Conservation (phyloP, 805 yeast genomes). For the Ogataea sp. region DNA sequence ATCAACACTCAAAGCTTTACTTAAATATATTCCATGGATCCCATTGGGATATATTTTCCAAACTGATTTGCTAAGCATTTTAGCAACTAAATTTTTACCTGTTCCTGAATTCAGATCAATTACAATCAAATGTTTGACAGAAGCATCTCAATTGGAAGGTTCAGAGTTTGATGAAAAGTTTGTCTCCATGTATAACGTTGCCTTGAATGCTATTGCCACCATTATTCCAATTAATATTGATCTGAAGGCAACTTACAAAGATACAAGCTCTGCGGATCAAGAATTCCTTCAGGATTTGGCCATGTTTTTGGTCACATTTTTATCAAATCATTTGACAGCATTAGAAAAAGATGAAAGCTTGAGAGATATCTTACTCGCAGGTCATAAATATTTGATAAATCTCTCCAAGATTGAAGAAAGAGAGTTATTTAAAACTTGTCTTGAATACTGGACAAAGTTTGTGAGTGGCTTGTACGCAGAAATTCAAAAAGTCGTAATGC, state of each 20-base stretch:
- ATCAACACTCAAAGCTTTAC: slow-evolving; percentile 75
- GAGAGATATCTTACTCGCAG: slow-evolving; percentile 53
- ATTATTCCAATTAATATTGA: slow-evolving; percentile 72
- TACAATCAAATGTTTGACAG: slow-evolving; percentile 88
- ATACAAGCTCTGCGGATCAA: slow-evolving; percentile 78
- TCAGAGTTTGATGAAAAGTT: slow-evolving; percentile 51
- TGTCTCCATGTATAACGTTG: slow-evolving; percentile 56
- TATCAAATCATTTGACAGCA: slow-evolving; percentile 61
- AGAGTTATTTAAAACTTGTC: slow-evolving; percentile 89
- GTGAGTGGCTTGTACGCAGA: slow-evolving; percentile 81
- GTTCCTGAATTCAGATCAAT: slow-evolving; percentile 76
- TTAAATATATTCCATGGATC: slow-evolving; percentile 90
- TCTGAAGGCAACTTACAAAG: slow-evolving; percentile 60
- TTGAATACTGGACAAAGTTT: slow-evolving; percentile 89
- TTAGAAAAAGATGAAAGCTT: slow-evolving; percentile 52
- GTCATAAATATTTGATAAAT: slow-evolving; percentile 76
- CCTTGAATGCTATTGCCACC: slow-evolving; percentile 60
- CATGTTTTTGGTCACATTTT: slow-evolving; percentile 80
- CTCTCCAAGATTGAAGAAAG: slow-evolving; percentile 90
- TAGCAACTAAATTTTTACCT: slow-evolving; percentile 68
- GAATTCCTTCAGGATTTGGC: slow-evolving; percentile 93
- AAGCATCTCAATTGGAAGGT: slow-evolving; percentile 64
- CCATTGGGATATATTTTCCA: slow-evolving; percentile 87
- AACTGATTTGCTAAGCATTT: slow-evolving; percentile 65
- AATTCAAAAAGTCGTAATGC: slow-evolving; percentile 70